Conservation (phyloP, 805 yeast species). For the Saccharomycopsis microspora region DNA sequence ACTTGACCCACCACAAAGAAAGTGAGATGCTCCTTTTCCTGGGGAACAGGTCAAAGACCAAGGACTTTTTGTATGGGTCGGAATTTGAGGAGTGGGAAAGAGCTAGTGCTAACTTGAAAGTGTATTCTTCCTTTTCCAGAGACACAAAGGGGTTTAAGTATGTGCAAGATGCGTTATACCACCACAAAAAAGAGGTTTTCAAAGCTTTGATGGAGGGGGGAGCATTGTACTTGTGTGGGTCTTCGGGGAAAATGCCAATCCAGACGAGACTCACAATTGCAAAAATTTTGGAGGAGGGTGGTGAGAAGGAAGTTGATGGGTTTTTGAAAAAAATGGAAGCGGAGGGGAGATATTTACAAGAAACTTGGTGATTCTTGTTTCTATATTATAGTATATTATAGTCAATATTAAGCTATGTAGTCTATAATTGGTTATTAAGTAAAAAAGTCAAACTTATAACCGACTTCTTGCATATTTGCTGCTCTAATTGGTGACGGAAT, state of each 20-base stretch:
- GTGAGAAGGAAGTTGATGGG: slow-evolving; percentile 34
- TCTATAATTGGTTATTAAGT: no score
- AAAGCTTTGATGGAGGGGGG: slow-evolving; percentile 48
- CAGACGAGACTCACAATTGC: slow-evolving; percentile 75
- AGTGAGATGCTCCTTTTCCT: slow-evolving; percentile 45
- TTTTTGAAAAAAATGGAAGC: slow-evolving; percentile 53
- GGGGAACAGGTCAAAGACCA: slow-evolving; percentile 58
- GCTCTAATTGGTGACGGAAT: no score
- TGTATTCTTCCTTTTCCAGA: background rate
- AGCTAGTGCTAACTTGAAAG: no score
- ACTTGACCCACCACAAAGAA: slow-evolving; percentile 17
- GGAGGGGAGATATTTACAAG: slow-evolving; percentile 63
- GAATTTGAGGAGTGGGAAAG: slow-evolving; percentile 33
- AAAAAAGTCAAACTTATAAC: no score
- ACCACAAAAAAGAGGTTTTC: slow-evolving; percentile 32
- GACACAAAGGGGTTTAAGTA: slow-evolving; percentile 36
- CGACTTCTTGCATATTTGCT: no score
- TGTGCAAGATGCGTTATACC: slow-evolving; percentile 66
- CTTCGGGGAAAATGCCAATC: slow-evolving; percentile 89
- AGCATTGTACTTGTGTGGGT: slow-evolving; percentile 75
- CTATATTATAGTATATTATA: background rate
- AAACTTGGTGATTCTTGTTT: slow-evolving; percentile 58
- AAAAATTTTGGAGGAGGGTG: slow-evolving; percentile 41
- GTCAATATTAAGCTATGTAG: no score
- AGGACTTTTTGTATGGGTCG: slow-evolving; percentile 58